phyloP scores from a whole-genome alignment of 2,329 filamentous ascomycete species.

The Erysiphe pulchra region DNA sequence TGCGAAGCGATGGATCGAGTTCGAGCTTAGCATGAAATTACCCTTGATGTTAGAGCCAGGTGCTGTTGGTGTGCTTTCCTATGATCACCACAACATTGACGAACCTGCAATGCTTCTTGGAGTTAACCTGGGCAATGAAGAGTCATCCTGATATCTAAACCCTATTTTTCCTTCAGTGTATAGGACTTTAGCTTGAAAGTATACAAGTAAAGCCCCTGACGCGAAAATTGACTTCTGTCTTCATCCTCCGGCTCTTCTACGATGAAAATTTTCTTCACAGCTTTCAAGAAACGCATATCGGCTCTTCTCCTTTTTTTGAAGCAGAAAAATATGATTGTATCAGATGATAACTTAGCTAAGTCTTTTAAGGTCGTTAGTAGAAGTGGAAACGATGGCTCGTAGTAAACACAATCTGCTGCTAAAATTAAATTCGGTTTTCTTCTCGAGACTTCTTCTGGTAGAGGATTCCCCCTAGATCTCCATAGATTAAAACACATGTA shows the following conservation, averaged over 20 bases:
- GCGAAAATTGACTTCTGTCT: slow-evolving; percentile 28
- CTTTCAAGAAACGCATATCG: slow-evolving; percentile 49
- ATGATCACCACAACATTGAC: slow-evolving; percentile 15
- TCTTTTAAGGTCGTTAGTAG: slow-evolving; percentile 54
- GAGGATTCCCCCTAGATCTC: slow-evolving; percentile 28
- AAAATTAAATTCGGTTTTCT: slow-evolving; percentile 54
- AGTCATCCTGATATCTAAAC: not conserved
- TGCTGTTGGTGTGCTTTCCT: slow-evolving; percentile 15
- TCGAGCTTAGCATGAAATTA: slow-evolving; percentile 13
- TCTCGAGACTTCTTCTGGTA: slow-evolving; percentile 25
- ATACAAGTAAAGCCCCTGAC: slow-evolving; percentile 34
- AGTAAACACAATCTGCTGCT: slow-evolving; percentile 94
- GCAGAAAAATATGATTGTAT: slow-evolving; percentile 49
- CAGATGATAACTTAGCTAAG: slow-evolving; percentile 46
- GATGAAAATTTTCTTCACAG: slow-evolving; percentile 37
- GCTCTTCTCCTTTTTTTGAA: slow-evolving; percentile 81
- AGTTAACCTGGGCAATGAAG: slow-evolving; percentile 11
- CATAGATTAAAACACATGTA: too few species aligned
- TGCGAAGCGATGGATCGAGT: slow-evolving; percentile 26
- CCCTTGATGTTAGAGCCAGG: slow-evolving; percentile 17
- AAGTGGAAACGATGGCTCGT: slow-evolving; percentile 81
- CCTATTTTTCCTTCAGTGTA: not conserved
- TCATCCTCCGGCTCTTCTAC: slow-evolving; percentile 37
- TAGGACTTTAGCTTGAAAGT: slow-evolving; percentile 21
- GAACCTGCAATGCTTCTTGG: slow-evolving; percentile 16